Percentiles rank a stretch among this genome's conserved stretches.
These are phyloP conservation scores for Paramecium tetraurelia DNA, from an alignment of 73 alveolate genomes.

Conservation along the genomic window DNA sequence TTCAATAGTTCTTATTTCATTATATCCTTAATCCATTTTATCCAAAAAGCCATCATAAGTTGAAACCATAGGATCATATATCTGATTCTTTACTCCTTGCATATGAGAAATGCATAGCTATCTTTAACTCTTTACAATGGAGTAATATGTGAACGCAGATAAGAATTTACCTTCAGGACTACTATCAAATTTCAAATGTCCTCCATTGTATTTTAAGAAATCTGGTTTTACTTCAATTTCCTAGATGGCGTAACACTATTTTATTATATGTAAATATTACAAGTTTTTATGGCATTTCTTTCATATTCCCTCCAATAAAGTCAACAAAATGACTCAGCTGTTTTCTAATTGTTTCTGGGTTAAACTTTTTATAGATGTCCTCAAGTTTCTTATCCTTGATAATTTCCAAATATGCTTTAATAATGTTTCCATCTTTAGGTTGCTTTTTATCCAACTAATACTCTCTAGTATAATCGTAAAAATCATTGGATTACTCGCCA, in stretches of 20 bases:
- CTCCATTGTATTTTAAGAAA: not conserved
- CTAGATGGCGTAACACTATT: not conserved
- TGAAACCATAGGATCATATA: constrained; percentile 8
- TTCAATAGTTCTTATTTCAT: not conserved
- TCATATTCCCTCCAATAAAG: not conserved
- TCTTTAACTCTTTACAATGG: not conserved
- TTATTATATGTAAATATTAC: not conserved
- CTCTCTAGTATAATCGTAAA: not conserved
- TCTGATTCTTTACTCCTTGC: not conserved
- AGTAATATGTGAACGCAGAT: not conserved
- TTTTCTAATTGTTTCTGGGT: not conserved
- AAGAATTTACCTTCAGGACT: not conserved
- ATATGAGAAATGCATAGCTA: not conserved
- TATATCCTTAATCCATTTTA: not conserved
- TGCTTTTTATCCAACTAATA: not conserved
- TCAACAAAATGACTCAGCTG: not conserved
- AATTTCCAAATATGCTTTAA: not conserved
- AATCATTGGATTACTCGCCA: not conserved
- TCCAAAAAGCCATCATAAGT: constrained; percentile 4
- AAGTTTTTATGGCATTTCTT: not conserved
- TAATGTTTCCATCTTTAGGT: not conserved
- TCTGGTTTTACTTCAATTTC: not conserved
- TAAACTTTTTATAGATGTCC: not conserved
- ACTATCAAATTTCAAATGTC: not conserved
- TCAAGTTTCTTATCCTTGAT: not conserved